Percentiles rank a stretch among this genome's conserved stretches.
Evolutionary conservation across 2,329 filamentous ascomycete genomes (phyloP).

Genomic region (Aureobasidium uvarum): DNA sequence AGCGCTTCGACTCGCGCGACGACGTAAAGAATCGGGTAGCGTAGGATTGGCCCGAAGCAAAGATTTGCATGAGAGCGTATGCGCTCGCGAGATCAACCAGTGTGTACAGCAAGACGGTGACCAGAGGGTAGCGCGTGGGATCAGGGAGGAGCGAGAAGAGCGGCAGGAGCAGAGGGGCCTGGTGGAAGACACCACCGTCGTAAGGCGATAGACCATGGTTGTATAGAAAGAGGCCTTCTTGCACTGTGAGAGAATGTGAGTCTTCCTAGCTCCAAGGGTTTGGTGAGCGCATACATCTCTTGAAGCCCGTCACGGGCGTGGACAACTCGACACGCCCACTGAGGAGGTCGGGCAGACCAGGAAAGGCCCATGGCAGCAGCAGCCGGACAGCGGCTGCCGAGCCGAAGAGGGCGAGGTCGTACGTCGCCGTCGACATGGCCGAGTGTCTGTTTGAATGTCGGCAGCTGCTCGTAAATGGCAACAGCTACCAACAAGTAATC

Average conservation of each 20-base stretch:
- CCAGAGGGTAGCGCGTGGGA: conserved; percentile 59
- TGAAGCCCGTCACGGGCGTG: conserved; percentile 96
- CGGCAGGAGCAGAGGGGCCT: conserved; percentile 83
- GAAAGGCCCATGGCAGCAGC: conserved; percentile 75
- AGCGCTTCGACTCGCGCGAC: conserved; percentile 69
- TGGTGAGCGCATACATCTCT: conserved; percentile 66
- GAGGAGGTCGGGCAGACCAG: conserved; percentile 77
- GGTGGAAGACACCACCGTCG: conserved; percentile 81
- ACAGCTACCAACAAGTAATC: not conserved
- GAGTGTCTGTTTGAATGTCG: not conserved
- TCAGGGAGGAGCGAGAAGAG: conserved; percentile 86
- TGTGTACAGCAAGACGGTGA: conserved; percentile 78
- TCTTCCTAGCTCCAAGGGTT: not conserved
- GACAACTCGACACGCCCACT: conserved; percentile 94
- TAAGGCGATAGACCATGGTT: conserved; percentile 96
- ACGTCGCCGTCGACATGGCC: conserved; percentile 19
- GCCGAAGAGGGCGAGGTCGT: conserved; percentile 59
- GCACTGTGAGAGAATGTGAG: conserved; percentile 53
- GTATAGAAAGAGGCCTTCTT: conserved; percentile 95
- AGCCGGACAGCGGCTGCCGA: conserved; percentile 76
- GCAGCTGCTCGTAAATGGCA: not conserved
- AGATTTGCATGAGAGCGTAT: conserved; percentile 72
- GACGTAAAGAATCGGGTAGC: conserved; percentile 76
- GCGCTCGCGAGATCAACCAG: conserved; percentile 79
- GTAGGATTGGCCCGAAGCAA: conserved; percentile 74